phyloP scores from a whole-genome alignment of 768 basidiomycete species.

The Boletellus ananiceps region DNA sequence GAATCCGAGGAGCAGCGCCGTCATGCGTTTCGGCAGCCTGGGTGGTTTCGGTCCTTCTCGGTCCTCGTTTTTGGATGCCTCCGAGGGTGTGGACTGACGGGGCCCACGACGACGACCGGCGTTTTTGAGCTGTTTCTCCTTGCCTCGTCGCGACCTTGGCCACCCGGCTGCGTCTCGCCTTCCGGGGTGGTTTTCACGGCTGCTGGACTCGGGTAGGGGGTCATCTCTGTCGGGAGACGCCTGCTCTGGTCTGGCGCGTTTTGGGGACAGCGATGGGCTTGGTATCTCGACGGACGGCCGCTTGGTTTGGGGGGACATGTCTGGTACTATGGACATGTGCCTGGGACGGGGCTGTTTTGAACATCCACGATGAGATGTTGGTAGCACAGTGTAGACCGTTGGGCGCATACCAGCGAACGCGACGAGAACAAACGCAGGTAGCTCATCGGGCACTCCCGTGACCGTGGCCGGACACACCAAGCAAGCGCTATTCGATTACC shows the following conservation, averaged over 20 bases:
- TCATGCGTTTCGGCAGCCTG: constrained; percentile 78
- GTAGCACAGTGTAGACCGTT: too few species aligned
- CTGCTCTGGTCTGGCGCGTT: neutral
- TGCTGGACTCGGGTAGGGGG: too few species aligned
- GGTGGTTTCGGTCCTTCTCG: constrained; percentile 37
- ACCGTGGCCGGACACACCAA: too few species aligned
- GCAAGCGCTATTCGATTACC: too few species aligned
- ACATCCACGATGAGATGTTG: neutral
- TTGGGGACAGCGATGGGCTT: neutral
- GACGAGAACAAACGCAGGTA: too few species aligned
- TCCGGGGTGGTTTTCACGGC: too few species aligned
- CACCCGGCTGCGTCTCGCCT: constrained; percentile 27
- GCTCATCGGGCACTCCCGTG: too few species aligned
- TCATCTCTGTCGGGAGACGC: too few species aligned
- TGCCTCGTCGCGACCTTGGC: constrained; percentile 32
- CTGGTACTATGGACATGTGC: neutral
- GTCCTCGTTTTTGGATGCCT: constrained; percentile 17
- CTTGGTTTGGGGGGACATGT: neutral
- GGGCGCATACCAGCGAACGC: too few species aligned
- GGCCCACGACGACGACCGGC: constrained; percentile 40
- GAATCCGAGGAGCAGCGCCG: constrained; percentile 83
- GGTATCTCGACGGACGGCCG: too few species aligned
- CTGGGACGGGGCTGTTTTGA: neutral
- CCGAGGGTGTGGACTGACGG: constrained; percentile 33
- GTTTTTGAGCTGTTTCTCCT: constrained; percentile 37